Base-by-base conservation (phyloP, 768 basidiomycete genomes). In the Cubamyces sp. region DNA sequence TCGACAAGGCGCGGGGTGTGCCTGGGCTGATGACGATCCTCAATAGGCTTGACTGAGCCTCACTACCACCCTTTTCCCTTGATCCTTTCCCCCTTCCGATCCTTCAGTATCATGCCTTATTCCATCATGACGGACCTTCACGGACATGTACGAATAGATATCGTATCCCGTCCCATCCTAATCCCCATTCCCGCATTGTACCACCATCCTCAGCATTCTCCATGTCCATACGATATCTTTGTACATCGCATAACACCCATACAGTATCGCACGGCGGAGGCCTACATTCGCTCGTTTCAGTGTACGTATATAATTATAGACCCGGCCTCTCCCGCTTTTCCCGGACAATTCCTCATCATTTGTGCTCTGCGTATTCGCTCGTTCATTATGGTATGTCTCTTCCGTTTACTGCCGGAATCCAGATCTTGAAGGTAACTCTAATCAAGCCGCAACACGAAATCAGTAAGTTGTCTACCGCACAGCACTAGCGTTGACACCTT, bases 1-100 rank as follows among this genome's bases (percentile, higher is more conserved):
- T 90, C 49, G 83, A 88, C 60, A 79, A 82, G 61, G 84, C 82
- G 51, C 81, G 76, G 65, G 80, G 82, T 64, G 79, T 92, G 6
- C 86, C 87, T 2, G 91, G 90, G 9, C 79, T 91, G 30, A 92
- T 92, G 91, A 91, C 87, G 41, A 83, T 91, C 70, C 25, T 87
- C 52, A 76, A 75, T 49, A 78, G 86, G 26, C 52, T 66, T 41
- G 66, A 67, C 49, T 69, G 57, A 64, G 34, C 34, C 34, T 5
- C 25, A 19, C 1, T 15, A 14, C 25, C 19, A 4, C 26, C 28
- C 26, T 9, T 26, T 30, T 25, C 46, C 26, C 43, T 2, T 19
- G 21, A 25, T 16, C 48, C 26, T 39, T 37, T 23, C 26, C 25
- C 28, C 23, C 14, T 26, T 11, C 25, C 30, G 6, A 15, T 15